A percentile compares a stretch with the other conserved stretches of the same genome.
Evolutionary conservation across 495 filamentous ascomycete genomes (phyloP).

Genomic region (Penicillium fimorum): DNA sequence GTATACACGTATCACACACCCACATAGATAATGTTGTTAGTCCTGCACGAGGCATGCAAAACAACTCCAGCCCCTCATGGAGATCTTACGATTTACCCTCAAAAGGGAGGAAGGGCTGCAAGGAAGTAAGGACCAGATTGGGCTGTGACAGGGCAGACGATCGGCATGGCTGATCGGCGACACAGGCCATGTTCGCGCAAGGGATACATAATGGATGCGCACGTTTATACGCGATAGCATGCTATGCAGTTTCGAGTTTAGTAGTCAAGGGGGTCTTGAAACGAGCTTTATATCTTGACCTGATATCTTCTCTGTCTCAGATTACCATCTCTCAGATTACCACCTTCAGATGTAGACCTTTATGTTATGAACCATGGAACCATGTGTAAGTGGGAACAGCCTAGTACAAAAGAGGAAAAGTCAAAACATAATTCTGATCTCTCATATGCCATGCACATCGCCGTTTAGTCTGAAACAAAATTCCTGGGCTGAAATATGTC

Average conservation of each 20-base stretch:
- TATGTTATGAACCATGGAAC: slow-evolving; percentile 5
- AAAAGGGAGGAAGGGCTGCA: background rate
- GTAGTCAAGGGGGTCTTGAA: background rate
- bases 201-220: slow-evolving; percentile 16
- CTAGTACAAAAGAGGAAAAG: slow-evolving; percentile 9
- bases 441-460: slow-evolving; percentile 28
- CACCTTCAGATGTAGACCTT: background rate
- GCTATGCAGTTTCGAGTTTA: background rate
- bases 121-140: slow-evolving; percentile 17
- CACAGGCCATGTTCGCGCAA: slow-evolving; percentile 18
- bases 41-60: slow-evolving; percentile 16
- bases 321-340: background rate
- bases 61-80: slow-evolving; percentile 3
- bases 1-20: slow-evolving; percentile 1
- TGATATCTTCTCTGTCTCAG: background rate
- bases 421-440: slow-evolving; percentile 22
- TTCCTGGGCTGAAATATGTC: slow-evolving; percentile 21
- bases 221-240: slow-evolving; percentile 6
- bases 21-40: background rate
- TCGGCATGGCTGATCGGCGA: slow-evolving; percentile 17
- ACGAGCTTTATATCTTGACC: background rate
- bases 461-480: slow-evolving; percentile 14
- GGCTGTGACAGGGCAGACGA: slow-evolving; percentile 25
- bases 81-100: background rate
- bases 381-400: background rate